phyloP scores from a whole-genome alignment of 306 rosid species.

The Pyrus bretschneideri region DNA sequence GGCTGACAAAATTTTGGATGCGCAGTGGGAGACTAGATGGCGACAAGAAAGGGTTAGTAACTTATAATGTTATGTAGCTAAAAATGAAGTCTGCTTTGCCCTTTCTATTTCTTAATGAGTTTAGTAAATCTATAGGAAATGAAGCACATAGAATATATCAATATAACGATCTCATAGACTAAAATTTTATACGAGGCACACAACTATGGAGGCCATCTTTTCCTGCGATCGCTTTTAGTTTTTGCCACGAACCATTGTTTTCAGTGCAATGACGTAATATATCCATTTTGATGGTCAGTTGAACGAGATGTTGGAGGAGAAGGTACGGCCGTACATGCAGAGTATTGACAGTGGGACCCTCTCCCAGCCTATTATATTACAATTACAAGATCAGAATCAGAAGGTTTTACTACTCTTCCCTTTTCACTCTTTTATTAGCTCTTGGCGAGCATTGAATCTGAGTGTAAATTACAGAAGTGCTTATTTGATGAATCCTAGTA shows the following conservation, averaged over 20 bases:
- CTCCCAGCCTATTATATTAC: constrained; percentile 61
- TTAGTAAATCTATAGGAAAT: not conserved
- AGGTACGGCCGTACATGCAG: constrained; percentile 63
- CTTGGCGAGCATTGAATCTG: not conserved
- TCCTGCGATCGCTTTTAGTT: not conserved
- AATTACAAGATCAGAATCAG: constrained; percentile 42
- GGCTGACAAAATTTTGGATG: constrained; percentile 77
- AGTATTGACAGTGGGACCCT: constrained; percentile 42
- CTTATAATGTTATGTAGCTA: constrained; percentile 2
- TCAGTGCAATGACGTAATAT: not conserved
- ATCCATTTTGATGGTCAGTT: constrained; percentile 45
- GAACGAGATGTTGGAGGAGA: constrained; percentile 77
- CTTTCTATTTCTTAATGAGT: not conserved
- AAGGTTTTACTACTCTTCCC: constrained; percentile 37
- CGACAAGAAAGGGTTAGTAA: constrained; percentile 77
- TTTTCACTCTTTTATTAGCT: not conserved
- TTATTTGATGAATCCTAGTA: not conserved
- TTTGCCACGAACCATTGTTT: not conserved
- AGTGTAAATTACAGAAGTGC: not conserved
- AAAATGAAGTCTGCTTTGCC: not conserved
- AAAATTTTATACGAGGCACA: not conserved
- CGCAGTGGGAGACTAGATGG: constrained; percentile 93
- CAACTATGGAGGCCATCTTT: too few species aligned
- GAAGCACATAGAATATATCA: not conserved
- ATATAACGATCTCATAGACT: not conserved